Conservation (phyloP, 2,329 filamentous ascomycete species). For the Akanthomyces dipterigenus region DNA sequence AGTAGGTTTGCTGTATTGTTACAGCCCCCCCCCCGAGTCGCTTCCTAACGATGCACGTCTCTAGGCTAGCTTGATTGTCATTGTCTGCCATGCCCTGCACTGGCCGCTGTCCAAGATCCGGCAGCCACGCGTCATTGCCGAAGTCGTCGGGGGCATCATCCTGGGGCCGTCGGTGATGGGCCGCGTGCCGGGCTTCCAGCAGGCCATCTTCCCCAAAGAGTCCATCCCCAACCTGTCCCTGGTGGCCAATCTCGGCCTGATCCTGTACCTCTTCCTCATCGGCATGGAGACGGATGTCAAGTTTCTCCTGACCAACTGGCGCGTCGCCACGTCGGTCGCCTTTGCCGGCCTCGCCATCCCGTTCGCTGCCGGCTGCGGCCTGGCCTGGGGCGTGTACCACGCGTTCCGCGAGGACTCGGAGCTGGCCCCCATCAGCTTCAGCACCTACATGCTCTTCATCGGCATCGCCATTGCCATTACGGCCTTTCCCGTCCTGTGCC, state of each 20-base stretch:
- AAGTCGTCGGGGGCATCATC: slow-evolving; percentile 78
- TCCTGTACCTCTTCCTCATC: slow-evolving; percentile 82
- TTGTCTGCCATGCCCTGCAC: slow-evolving; percentile 51
- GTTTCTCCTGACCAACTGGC: slow-evolving; percentile 74
- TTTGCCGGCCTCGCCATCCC: slow-evolving; percentile 74
- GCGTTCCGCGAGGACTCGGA: slow-evolving; percentile 51
- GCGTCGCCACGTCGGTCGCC: slow-evolving; percentile 68
- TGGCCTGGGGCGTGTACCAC: slow-evolving; percentile 75
- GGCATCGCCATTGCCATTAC: slow-evolving; percentile 93
- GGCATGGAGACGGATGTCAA: slow-evolving; percentile 81
- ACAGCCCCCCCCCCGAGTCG: no score
- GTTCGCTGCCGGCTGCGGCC: slow-evolving; percentile 73
- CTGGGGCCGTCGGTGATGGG: slow-evolving; percentile 86
- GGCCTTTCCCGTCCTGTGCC: slow-evolving; percentile 83
- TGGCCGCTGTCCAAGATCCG: slow-evolving; percentile 70
- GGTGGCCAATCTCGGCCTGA: slow-evolving; percentile 75
- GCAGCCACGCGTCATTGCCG: slow-evolving; percentile 76
- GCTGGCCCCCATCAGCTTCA: slow-evolving; percentile 39
- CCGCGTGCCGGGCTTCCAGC: slow-evolving; percentile 70
- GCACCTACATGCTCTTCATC: slow-evolving; percentile 64
- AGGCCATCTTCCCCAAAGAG: slow-evolving; percentile 66
- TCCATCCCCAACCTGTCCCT: slow-evolving; percentile 71
- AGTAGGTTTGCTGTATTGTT: slow-evolving; percentile 26
- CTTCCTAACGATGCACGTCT: slow-evolving; percentile 12
- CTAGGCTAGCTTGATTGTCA: slow-evolving; percentile 38